Percentiles rank a stretch among this genome's conserved stretches.
phyloP scores from a whole-genome alignment of 345 rosid species.

The Mangifera indica region DNA sequence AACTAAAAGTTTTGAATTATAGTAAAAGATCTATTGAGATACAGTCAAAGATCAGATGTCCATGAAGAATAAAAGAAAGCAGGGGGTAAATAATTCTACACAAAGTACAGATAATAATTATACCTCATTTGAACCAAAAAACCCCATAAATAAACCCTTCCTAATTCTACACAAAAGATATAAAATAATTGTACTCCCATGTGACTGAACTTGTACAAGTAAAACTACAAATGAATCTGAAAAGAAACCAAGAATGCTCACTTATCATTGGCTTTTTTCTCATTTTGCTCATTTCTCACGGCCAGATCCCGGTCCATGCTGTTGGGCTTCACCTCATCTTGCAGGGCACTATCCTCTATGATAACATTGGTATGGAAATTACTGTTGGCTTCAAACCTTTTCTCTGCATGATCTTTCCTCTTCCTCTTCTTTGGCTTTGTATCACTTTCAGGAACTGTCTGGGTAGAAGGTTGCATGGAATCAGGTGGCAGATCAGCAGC shows the following conservation, averaged over 20 bases:
- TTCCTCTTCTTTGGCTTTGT: conserved; percentile 24
- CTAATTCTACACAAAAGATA: too few species aligned
- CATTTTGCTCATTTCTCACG: conserved; percentile 24
- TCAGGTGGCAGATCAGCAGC: not conserved
- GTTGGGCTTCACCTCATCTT: conserved; percentile 12
- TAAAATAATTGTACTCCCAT: too few species aligned
- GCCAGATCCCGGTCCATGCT: not conserved
- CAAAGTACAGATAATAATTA: too few species aligned
- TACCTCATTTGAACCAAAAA: too few species aligned
- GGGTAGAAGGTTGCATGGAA: conserved; percentile 2
- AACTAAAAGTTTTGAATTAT: too few species aligned
- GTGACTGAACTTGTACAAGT: not conserved
- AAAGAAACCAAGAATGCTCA: conserved; percentile 22
- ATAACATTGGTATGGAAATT: not conserved
- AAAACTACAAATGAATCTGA: conserved; percentile 7
- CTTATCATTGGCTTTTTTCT: conserved; percentile 24
- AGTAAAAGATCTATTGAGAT: too few species aligned
- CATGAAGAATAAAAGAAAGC: too few species aligned
- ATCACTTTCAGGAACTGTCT: conserved; percentile 11
- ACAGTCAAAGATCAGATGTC: too few species aligned
- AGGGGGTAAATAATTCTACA: too few species aligned
- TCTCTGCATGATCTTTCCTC: conserved; percentile 4
- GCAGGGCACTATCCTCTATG: not conserved
- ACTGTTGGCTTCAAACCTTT: conserved; percentile 8
- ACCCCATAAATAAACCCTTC: too few species aligned